Conservation (phyloP, 345 rosid genomes). For the Hypericum perforatum region DNA sequence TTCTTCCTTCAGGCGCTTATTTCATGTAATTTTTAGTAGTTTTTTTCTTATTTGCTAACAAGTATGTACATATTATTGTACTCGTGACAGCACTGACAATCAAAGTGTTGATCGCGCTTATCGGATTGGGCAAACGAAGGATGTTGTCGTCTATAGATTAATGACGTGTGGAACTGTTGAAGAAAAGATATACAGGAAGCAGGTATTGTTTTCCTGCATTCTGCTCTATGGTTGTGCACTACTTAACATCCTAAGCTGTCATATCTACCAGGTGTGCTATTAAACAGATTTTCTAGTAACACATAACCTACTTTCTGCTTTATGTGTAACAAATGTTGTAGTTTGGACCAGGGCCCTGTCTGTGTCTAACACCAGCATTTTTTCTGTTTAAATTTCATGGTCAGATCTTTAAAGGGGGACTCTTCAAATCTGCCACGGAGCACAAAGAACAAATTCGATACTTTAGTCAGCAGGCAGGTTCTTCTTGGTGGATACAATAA, state of each 20-base stretch:
- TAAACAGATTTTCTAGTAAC: too few relatives aligned
- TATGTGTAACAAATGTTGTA: too few relatives aligned
- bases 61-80: too few relatives aligned
- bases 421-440: conserved; percentile 92
- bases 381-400: conserved; percentile 1
- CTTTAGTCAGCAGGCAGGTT: conserved; percentile 75
- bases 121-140: conserved; percentile 91
- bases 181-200: conserved; percentile 95
- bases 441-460: conserved; percentile 95
- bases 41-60: conserved; percentile 6
- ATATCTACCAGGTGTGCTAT: background rate
- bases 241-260: background rate
- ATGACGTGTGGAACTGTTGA: conserved; percentile 98
- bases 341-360: background rate
- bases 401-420: conserved; percentile 86
- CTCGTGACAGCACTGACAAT: conserved; percentile 64
- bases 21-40: background rate
- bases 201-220: conserved; percentile 32
- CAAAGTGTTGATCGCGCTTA: conserved; percentile 99
- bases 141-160: conserved; percentile 81
- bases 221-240: background rate
- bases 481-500: conserved; percentile 7
- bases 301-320: too few relatives aligned
- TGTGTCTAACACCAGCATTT: conserved; percentile 3
- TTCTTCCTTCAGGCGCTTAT: too few relatives aligned